phyloP scores from a whole-genome alignment of 352 stramenopile genomes.

The Phytophthora multivora region DNA sequence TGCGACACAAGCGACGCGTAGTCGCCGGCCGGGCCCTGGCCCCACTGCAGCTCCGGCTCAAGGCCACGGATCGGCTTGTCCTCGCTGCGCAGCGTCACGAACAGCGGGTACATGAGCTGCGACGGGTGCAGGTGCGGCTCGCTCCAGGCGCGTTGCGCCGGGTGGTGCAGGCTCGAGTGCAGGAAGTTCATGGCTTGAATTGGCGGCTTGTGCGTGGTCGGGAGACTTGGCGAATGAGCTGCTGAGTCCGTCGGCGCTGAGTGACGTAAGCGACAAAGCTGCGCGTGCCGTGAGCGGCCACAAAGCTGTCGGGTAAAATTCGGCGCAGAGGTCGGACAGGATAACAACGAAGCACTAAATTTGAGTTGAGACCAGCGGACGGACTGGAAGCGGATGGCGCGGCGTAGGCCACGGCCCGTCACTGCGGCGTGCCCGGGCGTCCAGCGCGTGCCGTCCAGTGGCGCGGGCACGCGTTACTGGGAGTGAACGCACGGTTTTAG shows the following conservation, averaged over 20 bases:
- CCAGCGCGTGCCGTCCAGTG: conserved; percentile 63
- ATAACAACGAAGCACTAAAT: neutral
- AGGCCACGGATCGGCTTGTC: conserved; percentile 81
- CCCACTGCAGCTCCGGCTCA: conserved; percentile 89
- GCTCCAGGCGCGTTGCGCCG: conserved; percentile 81
- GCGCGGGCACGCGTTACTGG: conserved; percentile 47
- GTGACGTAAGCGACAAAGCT: conserved; percentile 1
- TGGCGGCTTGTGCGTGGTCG: conserved; percentile 1
- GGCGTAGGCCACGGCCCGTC: conserved; percentile 61
- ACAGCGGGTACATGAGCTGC: conserved; percentile 91
- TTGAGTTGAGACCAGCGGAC: conserved; percentile 40
- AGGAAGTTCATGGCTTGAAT: conserved; percentile 40
- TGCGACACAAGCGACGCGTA: conserved; percentile 79
- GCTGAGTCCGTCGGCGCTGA: neutral
- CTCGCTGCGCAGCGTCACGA: conserved; percentile 74
- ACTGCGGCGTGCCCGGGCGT: conserved; percentile 53
- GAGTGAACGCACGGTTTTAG: conserved; percentile 26
- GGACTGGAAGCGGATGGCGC: conserved; percentile 37
- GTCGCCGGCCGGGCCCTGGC: conserved; percentile 59
- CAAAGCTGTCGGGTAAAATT: neutral
- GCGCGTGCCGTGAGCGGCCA: conserved; percentile 8
- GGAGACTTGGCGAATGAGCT: conserved; percentile 27
- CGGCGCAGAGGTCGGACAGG: neutral
- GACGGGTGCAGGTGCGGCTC: conserved; percentile 88
- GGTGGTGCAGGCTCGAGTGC: conserved; percentile 85